phyloP scores from a whole-genome alignment of 805 yeast genomes.

The Candida taoyuanica region DNA sequence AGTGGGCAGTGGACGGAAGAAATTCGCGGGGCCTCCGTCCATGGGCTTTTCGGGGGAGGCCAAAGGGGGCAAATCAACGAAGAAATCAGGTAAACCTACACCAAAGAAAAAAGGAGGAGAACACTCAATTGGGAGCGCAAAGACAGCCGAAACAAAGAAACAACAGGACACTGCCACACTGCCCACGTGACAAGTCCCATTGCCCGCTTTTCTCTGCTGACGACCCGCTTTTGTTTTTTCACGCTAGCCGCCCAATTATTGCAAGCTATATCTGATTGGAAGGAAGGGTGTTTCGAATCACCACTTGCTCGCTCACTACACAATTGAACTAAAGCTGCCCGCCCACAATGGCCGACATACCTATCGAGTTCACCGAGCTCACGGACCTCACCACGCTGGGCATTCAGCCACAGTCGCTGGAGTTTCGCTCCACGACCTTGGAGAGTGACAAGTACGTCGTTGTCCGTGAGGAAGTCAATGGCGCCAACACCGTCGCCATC shows the following conservation, averaged over 20 bases:
- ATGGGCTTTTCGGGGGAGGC: slow-evolving; percentile 14
- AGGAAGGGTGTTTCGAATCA: no score
- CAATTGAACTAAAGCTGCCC: no score
- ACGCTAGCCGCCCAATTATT: no score
- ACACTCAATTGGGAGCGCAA: background rate
- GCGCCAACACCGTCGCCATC: slow-evolving; percentile 89
- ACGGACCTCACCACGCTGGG: slow-evolving; percentile 84
- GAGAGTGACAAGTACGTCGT: slow-evolving; percentile 92
- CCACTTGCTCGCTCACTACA: background rate
- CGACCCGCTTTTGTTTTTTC: no score
- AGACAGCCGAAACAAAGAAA: background rate
- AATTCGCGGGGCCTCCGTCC: background rate
- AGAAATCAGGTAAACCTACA: slow-evolving; percentile 2
- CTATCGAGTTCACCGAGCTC: slow-evolving; percentile 95
- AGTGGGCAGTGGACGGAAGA: background rate
- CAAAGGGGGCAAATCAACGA: slow-evolving; percentile 14
- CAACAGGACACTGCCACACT: background rate
- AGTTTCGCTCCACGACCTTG: slow-evolving; percentile 89
- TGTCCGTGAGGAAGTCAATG: slow-evolving; percentile 55
- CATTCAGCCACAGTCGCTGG: slow-evolving; percentile 77
- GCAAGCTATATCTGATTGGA: no score
- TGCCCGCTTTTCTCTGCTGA: no score
- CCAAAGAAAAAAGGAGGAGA: background rate
- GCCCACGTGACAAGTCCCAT: slow-evolving; percentile 1
- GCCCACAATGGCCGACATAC: slow-evolving; percentile 60